These are phyloP conservation scores for Canna indica DNA, from an alignment of 176 grass and related monocot genomes.

Conservation along the genomic window DNA sequence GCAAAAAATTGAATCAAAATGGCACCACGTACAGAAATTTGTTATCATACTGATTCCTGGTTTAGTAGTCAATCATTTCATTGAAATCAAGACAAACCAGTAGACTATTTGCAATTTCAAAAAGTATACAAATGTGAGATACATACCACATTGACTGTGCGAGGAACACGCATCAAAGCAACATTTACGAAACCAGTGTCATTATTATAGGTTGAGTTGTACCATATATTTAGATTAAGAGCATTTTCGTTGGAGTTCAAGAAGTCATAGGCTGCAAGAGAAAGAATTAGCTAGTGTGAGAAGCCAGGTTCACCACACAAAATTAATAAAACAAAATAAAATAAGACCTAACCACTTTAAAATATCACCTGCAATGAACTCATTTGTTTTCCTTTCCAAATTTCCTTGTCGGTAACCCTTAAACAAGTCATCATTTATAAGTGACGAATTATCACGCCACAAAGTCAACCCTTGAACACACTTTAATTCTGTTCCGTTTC, in stretches of 20 bases:
- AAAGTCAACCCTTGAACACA: slow-evolving; percentile 58
- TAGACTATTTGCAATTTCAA: neutral
- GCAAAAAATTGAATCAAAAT: neutral
- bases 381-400: slow-evolving; percentile 40
- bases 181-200: slow-evolving; percentile 27
- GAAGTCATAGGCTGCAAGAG: slow-evolving; percentile 73
- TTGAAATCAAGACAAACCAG: no score
- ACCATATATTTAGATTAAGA: slow-evolving; percentile 71
- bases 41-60: no score
- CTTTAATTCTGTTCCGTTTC: slow-evolving; percentile 40
- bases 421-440: slow-evolving; percentile 64
- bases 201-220: slow-evolving; percentile 89
- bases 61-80: no score
- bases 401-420: slow-evolving; percentile 58
- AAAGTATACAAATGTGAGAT: neutral
- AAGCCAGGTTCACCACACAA: neutral
- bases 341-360: neutral
- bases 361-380: slow-evolving; percentile 63
- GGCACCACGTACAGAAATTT: no score
- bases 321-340: neutral
- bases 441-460: slow-evolving; percentile 61
- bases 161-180: slow-evolving; percentile 49
- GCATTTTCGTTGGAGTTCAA: slow-evolving; percentile 45
- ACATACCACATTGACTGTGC: slow-evolving; percentile 59
- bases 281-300: slow-evolving; percentile 3